Percentiles rank a stretch among this genome's conserved stretches.
phyloP scores from a whole-genome alignment of 2,329 filamentous ascomycete species.

The Fusarium devonianum region DNA sequence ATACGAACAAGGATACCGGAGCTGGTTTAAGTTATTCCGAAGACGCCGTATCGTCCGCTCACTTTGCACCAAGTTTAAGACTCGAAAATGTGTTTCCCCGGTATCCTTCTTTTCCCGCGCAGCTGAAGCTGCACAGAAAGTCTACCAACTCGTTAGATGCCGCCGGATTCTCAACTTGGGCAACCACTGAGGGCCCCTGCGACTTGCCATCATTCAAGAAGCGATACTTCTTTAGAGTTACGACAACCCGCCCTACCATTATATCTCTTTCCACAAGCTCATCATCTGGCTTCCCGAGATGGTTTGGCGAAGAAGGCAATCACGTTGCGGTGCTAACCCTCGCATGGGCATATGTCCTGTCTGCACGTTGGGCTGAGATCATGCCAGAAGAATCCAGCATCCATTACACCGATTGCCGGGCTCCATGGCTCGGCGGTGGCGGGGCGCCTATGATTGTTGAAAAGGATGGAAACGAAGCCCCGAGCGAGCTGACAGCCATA shows the following conservation, averaged over 20 bases:
- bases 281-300: background rate
- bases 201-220: constrained; percentile 3
- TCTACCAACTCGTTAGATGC: background rate
- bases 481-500: background rate
- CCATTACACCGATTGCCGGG: background rate
- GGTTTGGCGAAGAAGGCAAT: background rate
- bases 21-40: constrained; percentile 3
- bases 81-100: constrained; percentile 9
- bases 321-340: constrained; percentile 19
- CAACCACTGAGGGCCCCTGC: background rate
- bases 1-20: constrained; percentile 12
- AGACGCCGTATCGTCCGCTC: background rate
- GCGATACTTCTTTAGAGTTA: constrained; percentile 1
- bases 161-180: constrained; percentile 3
- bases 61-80: background rate
- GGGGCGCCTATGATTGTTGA: background rate
- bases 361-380: constrained; percentile 24
- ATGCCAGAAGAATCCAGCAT: background rate
- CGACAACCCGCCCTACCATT: background rate
- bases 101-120: constrained; percentile 3
- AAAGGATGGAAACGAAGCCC: background rate
- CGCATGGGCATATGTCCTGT: constrained; percentile 24
- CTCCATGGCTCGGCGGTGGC: background rate
- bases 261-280: background rate
- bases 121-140: constrained; percentile 1